Percentiles rank a stretch among this genome's conserved stretches.
phyloP scores from a whole-genome alignment of 805 yeast genomes.

The Candida pseudofarinosa region DNA sequence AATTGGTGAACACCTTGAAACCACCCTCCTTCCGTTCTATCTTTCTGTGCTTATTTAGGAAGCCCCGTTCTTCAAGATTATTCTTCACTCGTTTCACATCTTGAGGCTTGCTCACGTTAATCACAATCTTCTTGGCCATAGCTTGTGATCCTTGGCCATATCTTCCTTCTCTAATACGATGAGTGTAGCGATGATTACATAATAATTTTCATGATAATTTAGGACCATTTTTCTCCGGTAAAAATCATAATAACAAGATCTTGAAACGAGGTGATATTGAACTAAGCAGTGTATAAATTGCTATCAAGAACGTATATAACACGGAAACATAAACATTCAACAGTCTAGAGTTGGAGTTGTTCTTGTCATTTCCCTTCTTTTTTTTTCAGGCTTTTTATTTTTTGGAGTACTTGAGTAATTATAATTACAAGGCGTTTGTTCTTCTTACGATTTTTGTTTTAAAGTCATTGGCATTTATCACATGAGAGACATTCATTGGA shows the following conservation, averaged over 20 bases:
- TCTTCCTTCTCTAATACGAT: no score
- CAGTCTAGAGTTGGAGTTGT: no score
- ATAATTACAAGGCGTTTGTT: background rate
- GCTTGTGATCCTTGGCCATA: background rate
- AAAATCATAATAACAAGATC: background rate
- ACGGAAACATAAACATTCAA: no score
- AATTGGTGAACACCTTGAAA: background rate
- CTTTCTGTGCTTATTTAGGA: conserved; percentile 14
- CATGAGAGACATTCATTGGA: background rate
- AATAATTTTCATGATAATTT: conserved; percentile 2
- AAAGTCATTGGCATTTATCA: background rate
- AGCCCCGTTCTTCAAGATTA: conserved; percentile 11
- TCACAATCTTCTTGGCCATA: conserved; percentile 3
- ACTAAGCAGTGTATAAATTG: no score
- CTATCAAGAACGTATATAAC: no score
- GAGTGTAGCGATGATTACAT: conserved; percentile 2
- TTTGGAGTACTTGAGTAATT: background rate
- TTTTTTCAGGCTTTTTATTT: background rate
- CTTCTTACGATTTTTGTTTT: background rate
- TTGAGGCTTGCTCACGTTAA: conserved; percentile 9
- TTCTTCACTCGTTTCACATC: conserved; percentile 17
- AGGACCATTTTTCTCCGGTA: background rate
- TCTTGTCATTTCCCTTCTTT: no score
- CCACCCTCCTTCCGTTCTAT: conserved; percentile 7
- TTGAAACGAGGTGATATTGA: no score